Percentiles rank a stretch among this genome's conserved stretches.
Conservation (phyloP, 2,329 filamentous ascomycete genomes). For the Anisogramma anomala region DNA sequence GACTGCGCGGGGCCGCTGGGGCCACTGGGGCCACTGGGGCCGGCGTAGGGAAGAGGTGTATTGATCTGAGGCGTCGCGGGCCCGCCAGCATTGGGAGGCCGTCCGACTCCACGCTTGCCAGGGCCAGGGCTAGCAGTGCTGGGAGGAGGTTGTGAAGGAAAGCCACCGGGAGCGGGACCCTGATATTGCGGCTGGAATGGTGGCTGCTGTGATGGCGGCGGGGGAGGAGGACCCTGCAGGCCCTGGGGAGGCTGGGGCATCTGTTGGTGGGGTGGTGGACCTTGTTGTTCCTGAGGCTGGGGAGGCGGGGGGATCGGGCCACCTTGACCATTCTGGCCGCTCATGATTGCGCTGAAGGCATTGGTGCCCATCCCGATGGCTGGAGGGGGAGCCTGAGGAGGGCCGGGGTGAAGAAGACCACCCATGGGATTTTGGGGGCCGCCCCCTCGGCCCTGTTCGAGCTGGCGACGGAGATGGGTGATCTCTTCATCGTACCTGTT, state of each 20-base stretch:
- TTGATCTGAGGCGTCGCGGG: conserved; percentile 89
- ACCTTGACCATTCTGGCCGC: conserved; percentile 70
- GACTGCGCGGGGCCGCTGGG: conserved; percentile 49
- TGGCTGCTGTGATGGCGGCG: conserved; percentile 53
- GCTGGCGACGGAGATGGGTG: conserved; percentile 70
- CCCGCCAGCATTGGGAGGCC: conserved; percentile 47
- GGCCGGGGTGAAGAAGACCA: conserved; percentile 63
- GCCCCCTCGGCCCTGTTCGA: conserved; percentile 61
- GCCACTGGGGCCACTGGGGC: conserved; percentile 37
- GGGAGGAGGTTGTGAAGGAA: conserved; percentile 71
- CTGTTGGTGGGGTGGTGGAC: conserved; percentile 38
- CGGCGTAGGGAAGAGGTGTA: conserved; percentile 75
- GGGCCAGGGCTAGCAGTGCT: conserved; percentile 80
- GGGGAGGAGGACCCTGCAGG: conserved; percentile 43
- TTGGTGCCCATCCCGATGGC: conserved; percentile 85
- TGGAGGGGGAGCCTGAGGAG: conserved; percentile 75
- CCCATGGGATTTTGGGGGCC: conserved; percentile 47
- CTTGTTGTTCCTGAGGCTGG: conserved; percentile 43
- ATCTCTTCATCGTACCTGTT: conserved; percentile 89
- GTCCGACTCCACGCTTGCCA: conserved; percentile 57
- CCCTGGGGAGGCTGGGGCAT: conserved; percentile 69
- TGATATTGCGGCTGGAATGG: conserved; percentile 62
- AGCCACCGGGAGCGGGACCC: conserved; percentile 52
- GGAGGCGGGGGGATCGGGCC: conserved; percentile 74
- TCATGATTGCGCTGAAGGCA: conserved; percentile 92